Percentiles rank a stretch among this genome's conserved stretches.
Evolutionary conservation across 768 basidiomycete genomes (phyloP).

Genomic region (Boletus edulis): DNA sequence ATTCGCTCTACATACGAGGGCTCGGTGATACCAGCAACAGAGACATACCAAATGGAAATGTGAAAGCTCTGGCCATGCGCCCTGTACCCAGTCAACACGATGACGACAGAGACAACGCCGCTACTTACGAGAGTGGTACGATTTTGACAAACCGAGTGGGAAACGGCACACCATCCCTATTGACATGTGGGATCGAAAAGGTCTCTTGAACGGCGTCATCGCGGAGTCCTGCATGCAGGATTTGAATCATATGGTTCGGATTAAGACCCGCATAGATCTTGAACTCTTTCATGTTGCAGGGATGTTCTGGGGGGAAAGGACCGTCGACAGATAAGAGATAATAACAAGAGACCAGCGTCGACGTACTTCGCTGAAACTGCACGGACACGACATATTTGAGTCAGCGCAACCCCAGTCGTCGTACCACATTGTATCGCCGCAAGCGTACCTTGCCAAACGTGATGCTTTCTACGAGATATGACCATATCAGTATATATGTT

Average conservation of each 20-base stretch:
- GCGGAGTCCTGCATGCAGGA: constrained; percentile 59
- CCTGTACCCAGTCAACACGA: constrained; percentile 33
- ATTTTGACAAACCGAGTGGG: constrained; percentile 74
- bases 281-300: constrained; percentile 86
- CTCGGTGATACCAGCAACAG: constrained; percentile 59
- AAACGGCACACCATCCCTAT: constrained; percentile 53
- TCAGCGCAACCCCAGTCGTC: neutral
- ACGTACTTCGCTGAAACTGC: constrained; percentile 29
- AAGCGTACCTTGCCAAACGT: constrained; percentile 75
- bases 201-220: constrained; percentile 66
- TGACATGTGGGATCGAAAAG: constrained; percentile 56
- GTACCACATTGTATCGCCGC: neutral
- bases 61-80: constrained; percentile 74
- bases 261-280: constrained; percentile 64
- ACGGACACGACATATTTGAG: neutral
- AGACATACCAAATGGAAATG: constrained; percentile 75
- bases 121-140: constrained; percentile 68
- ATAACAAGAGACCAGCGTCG: neutral
- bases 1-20: constrained; percentile 55
- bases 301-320: constrained; percentile 53
- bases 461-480: constrained; percentile 49
- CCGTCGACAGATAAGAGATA: neutral
- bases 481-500: too few relatives aligned
- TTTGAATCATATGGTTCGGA: constrained; percentile 66
- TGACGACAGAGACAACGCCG: neutral